These are phyloP conservation scores for Durusdinium trenchii DNA, from an alignment of 73 alveolate species.

Conservation along the genomic window DNA sequence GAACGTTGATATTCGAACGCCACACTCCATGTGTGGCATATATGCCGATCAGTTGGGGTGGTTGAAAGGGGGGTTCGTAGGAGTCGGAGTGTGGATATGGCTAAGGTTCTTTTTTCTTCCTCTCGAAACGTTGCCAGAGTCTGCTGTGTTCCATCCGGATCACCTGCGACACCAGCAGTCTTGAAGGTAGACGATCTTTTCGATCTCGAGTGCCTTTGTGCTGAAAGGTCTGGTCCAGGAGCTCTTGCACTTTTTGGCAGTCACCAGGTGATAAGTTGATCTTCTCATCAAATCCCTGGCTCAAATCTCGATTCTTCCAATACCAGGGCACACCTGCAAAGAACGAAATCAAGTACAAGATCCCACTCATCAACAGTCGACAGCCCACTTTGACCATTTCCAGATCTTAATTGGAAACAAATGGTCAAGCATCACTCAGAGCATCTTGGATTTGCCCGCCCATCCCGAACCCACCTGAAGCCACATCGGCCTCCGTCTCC, in stretches of 20 bases:
- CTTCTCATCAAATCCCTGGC: neutral
- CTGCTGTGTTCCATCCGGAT: constrained; percentile 4
- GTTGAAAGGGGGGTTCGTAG: no score
- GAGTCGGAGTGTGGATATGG: no score
- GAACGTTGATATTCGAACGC: no score
- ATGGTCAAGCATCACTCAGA: no score
- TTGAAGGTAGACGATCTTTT: neutral
- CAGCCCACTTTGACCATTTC: neutral
- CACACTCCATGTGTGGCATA: no score
- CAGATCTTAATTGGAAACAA: neutral
- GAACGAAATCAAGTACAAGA: neutral
- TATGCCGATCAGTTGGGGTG: no score
- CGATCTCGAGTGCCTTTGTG: constrained; percentile 5
- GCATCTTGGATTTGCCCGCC: no score
- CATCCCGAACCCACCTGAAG: neutral
- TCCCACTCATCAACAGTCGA: neutral
- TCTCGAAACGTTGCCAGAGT: neutral
- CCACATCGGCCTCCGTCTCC: neutral
- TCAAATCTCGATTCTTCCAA: constrained; percentile 19
- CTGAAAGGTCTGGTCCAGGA: constrained; percentile 7
- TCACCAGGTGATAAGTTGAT: neutral
- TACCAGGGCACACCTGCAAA: neutral
- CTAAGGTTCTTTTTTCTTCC: neutral
- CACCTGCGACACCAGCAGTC: neutral
- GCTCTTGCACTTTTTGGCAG: neutral